Base-by-base conservation (phyloP, 2,329 filamentous ascomycete species). In the Penicillium sp. region DNA sequence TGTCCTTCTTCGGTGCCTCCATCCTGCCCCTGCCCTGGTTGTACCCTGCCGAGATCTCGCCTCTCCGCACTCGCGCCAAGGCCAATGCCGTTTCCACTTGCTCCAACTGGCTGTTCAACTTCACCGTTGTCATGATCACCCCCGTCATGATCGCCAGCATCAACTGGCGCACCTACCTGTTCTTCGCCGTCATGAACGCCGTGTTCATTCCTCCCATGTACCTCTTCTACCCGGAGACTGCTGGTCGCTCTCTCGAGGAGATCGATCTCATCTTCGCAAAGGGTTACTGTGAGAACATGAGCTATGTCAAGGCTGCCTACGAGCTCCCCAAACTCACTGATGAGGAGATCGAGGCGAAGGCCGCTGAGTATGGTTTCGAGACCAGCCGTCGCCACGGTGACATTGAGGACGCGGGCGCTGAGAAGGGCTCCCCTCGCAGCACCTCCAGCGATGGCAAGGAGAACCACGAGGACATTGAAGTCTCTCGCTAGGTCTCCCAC, bases 1-100 rank as follows among this genome's bases (percentile, higher is more conserved):
- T 89, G 64, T 84, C 85, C 4, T 86, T 85, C 52, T 89, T 88
- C 59, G 86, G 86, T 32, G 85, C 85, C 0, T 85, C 83, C 1
- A 87, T 84, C 80, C 68, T 87, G 6, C 84, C 85, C 14, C 77
- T 87, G 22, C 85, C 85, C 1, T 89, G 84, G 85, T 43, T 74
- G 51, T 75, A 75, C 56, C 74, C 79, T 0, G 78, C 81, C 45
- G 82, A 82, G 58, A 71, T 82, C 64, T 82, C 80, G 52, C 81
- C 81, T 6, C 77, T 83, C 67, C 80, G 80, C 68, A 83, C 80
- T 6, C 76, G 81, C 46, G 78, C 80, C 39, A 83, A 83, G 72
- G 81, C 80, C 39, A 83, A 83, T 64, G 80, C 81, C 1, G 71
- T 83, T 8, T 81, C 79, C 0, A 83, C 80, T 5, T 79, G 77